Conservation (phyloP, 2,329 filamentous ascomycete genomes). For the Ophiostoma sp. region DNA sequence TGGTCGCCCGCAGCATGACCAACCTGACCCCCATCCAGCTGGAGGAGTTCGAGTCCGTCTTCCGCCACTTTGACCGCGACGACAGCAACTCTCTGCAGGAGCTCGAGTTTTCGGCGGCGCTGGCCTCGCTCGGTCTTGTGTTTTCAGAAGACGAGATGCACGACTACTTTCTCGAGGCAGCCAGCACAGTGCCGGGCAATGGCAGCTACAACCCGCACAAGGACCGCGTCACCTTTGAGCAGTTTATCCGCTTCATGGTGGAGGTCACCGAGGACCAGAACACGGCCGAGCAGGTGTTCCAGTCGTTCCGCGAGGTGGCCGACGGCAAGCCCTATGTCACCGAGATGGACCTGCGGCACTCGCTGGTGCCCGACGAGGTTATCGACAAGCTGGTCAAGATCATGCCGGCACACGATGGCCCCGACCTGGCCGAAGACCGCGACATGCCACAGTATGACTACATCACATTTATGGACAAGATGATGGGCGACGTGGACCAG, state of each 20-base stretch:
- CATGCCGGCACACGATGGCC: constrained; percentile 78
- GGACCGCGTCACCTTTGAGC: constrained; percentile 88
- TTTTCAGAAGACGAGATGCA: constrained; percentile 99
- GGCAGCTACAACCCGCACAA: constrained; percentile 36
- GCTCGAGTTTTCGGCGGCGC: constrained; percentile 89
- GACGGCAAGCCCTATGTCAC: constrained; percentile 99
- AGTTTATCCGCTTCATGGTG: constrained; percentile 99
- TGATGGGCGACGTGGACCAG: constrained; percentile 47
- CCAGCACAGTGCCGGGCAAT: constrained; percentile 39
- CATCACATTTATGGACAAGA: constrained; percentile 90
- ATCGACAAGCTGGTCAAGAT: constrained; percentile 86
- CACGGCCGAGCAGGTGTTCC: constrained; percentile 95
- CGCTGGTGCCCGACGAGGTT: constrained; percentile 90
- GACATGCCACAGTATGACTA: constrained; percentile 90
- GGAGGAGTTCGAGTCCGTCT: constrained; percentile 97
- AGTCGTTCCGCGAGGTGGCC: constrained; percentile 94
- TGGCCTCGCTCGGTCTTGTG: constrained; percentile 90
- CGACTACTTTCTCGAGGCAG: constrained; percentile 85
- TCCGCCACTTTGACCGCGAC: constrained; percentile 95
- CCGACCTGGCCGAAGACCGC: constrained; percentile 77
- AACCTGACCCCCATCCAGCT: constrained; percentile 97
- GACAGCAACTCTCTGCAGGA: constrained; percentile 85
- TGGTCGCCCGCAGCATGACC: constrained; percentile 97
- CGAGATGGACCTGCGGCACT: constrained; percentile 92
- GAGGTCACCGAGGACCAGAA: constrained; percentile 98